A percentile compares a stretch with the other conserved stretches of the same genome.
These are phyloP conservation scores for Puya raimondii DNA, from an alignment of 176 grass and related monocot genomes.

Conservation along the genomic window DNA sequence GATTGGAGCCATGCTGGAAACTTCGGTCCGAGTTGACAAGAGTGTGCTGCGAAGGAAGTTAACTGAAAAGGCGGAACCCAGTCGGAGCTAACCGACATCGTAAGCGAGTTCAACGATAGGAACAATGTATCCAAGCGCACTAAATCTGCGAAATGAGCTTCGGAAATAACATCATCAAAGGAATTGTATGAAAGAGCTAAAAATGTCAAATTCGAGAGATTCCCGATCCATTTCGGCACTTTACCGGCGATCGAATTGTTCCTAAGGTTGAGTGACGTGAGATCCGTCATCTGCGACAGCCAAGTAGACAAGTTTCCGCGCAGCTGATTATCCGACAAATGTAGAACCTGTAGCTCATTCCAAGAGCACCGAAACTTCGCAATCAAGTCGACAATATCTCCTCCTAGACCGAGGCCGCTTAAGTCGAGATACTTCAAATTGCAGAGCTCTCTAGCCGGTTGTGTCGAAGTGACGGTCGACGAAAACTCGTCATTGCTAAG, in stretches of 20 bases:
- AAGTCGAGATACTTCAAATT: slow-evolving; percentile 13
- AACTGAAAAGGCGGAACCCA: slow-evolving; percentile 24
- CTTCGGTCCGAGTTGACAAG: slow-evolving; percentile 16
- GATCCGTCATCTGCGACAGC: background rate
- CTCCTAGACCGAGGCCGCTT: background rate
- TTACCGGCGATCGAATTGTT: slow-evolving; percentile 15
- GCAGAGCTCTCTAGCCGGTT: slow-evolving; percentile 11
- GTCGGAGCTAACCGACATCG: background rate
- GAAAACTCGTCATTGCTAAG: background rate
- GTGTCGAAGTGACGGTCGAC: background rate
- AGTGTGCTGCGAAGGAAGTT: background rate
- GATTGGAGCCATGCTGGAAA: slow-evolving; percentile 31
- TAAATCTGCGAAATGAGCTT: slow-evolving; percentile 16
- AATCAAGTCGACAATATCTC: slow-evolving; percentile 5
- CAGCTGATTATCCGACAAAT: background rate
- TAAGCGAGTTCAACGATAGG: slow-evolving; percentile 6
- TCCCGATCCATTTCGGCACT: slow-evolving; percentile 13
- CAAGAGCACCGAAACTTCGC: background rate
- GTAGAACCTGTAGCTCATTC: background rate
- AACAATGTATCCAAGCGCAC: background rate
- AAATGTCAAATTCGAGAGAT: background rate
- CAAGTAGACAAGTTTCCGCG: slow-evolving; percentile 8
- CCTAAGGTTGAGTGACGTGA: background rate
- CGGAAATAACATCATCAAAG: slow-evolving; percentile 14
- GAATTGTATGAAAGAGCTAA: slow-evolving; percentile 9